Evolutionary conservation across 495 filamentous ascomycete species (phyloP), one percentile per base, ranked within the genome.

Genomic region (Penicillium cosmopolitanum): DNA sequence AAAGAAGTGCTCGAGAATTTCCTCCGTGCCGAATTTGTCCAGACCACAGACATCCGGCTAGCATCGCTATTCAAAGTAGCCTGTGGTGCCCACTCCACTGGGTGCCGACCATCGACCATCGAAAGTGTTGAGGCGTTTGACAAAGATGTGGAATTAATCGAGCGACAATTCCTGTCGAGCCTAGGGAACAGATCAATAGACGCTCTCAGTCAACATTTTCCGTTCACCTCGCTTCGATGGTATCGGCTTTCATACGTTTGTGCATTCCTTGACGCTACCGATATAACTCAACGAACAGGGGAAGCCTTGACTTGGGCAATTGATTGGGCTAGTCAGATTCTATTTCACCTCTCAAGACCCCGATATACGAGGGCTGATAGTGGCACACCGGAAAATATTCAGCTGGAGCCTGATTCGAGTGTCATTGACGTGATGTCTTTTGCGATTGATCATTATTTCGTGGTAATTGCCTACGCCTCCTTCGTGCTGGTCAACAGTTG

Each of bases 61-160:
- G 25, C 38, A 46, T 44, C 53, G 5, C 38, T 55, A 2, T 55
- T 55, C 38, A 16, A n/a, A 6, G 53, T 55, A 0, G 53, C 53
- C 13, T 55, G 40, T 31, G n/a, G 38, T n/a, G 53, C 53, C 4
- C 40, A 55, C 16, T 46, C 40, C 12, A 55, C 31, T 5, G 53
- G 53, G 0, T 55, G 53, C 18, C 53, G 53, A 9, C 53, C 53
- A 33, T 42, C 33, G 19, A 55, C 93, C 92, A 77, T 97, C 96
- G 18, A 94, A 92, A 28, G 89, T 91, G 82, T 97, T 96, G 87
- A 97, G 96, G 82, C 93, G 96, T 79, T 97, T 93, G n/a, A 84
- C 84, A 16, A 87, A 73, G 28, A 85, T 71, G 51, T 55, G 38
- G 3, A 55, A 11, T 12, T 55, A 3, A 55, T 55, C 3, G 53